Evolutionary conservation across 805 yeast genomes (phyloP).

Genomic region (Pichia rugopelliculosa): DNA sequence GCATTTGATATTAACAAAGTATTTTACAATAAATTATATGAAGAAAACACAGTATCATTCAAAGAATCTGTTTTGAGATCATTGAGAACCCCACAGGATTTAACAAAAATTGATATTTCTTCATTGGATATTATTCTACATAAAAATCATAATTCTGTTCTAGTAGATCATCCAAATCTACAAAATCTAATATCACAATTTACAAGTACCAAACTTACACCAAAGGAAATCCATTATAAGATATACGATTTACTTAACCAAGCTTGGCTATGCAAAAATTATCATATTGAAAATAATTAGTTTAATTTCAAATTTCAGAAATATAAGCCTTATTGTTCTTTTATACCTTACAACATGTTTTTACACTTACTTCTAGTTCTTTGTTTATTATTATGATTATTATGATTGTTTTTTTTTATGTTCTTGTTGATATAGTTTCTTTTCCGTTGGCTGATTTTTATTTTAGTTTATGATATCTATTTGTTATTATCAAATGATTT

Average conservation of each 20-base stretch:
- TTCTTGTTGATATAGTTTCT: neutral
- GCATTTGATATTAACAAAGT: conserved; percentile 16
- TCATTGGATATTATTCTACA: conserved; percentile 18
- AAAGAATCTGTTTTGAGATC: conserved; percentile 6
- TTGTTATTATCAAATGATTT: neutral
- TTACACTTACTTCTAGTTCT: neutral
- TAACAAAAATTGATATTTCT: conserved; percentile 20
- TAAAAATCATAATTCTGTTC: conserved; percentile 6
- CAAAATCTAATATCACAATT: neutral
- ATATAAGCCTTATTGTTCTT: neutral
- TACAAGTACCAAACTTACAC: neutral
- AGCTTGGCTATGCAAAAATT: conserved; percentile 4
- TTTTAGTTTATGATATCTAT: neutral
- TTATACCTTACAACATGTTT: neutral
- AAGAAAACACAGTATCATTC: conserved; percentile 12
- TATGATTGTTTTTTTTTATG: neutral
- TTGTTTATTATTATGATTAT: neutral
- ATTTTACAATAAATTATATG: conserved; percentile 17
- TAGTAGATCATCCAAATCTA: neutral
- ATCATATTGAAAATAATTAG: conserved; percentile 1
- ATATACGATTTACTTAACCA: conserved; percentile 27
- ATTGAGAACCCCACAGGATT: conserved; percentile 6
- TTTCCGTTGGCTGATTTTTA: neutral
- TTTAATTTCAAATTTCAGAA: neutral
- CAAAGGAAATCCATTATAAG: conserved; percentile 21